Percentiles rank a stretch among this genome's conserved stretches.
Evolutionary conservation across 2,329 filamentous ascomycete genomes (phyloP).

Genomic region (Diaporthe australafricana): DNA sequence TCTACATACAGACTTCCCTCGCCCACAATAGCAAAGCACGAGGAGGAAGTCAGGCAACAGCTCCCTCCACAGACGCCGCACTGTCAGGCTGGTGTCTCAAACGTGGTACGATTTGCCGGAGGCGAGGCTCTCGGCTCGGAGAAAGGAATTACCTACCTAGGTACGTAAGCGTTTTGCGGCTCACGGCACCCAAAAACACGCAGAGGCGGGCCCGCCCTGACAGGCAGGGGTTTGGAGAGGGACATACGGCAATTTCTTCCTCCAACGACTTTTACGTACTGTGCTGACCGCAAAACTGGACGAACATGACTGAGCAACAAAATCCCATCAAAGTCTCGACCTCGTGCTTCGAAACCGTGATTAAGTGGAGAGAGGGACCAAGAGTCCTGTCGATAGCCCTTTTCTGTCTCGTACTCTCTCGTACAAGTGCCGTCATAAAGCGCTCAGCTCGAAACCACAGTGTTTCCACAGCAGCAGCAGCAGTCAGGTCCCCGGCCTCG

Average conservation of each 20-base stretch:
- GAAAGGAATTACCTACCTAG: constrained; percentile 2
- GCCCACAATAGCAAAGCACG: neutral
- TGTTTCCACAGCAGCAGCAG: constrained; percentile 10
- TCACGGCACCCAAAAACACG: constrained; percentile 1
- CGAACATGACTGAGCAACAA: no score
- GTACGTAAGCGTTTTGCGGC: neutral
- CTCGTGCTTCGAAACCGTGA: neutral
- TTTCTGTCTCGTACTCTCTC: neutral
- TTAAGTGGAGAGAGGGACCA: neutral
- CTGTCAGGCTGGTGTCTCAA: neutral
- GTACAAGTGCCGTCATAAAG: neutral
- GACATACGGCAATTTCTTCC: neutral
- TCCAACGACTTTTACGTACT: neutral
- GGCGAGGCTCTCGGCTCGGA: constrained; percentile 25
- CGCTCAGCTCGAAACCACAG: neutral
- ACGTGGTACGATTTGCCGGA: constrained; percentile 10
- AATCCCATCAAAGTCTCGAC: no score
- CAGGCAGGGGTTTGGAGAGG: neutral
- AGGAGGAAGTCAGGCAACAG: constrained; percentile 4
- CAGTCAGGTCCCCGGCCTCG: neutral
- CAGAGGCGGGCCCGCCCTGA: neutral
- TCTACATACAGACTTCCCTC: no score
- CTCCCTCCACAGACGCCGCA: constrained; percentile 2
- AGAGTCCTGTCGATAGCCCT: neutral
- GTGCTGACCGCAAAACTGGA: neutral